Evolutionary conservation across 345 rosid genomes (phyloP).

Genomic region (Aquilaria malaccensis): DNA sequence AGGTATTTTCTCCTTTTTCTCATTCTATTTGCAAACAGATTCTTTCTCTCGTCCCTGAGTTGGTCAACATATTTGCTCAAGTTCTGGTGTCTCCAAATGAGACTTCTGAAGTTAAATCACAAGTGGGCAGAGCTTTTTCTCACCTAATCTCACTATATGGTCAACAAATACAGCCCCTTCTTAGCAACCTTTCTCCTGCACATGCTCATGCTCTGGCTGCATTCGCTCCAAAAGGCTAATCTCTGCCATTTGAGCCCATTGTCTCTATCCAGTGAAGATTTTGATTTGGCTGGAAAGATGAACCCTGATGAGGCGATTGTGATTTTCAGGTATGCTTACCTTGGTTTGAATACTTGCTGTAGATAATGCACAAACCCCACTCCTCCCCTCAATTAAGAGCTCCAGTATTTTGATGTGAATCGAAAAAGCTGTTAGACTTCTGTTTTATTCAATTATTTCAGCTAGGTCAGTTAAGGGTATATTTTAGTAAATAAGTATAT

Average conservation of each 20-base stretch:
- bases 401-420: too few species aligned
- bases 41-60: slow-evolving; percentile 68
- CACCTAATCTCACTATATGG: slow-evolving; percentile 77
- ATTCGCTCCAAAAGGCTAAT: slow-evolving; percentile 59
- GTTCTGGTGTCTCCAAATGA: slow-evolving; percentile 78
- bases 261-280: not conserved
- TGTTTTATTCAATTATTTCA: too few species aligned
- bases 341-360: too few species aligned
- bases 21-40: slow-evolving; percentile 36
- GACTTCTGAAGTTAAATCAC: slow-evolving; percentile 78
- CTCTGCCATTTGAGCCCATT: slow-evolving; percentile 4
- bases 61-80: slow-evolving; percentile 84
- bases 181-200: slow-evolving; percentile 62
- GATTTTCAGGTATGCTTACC: too few species aligned
- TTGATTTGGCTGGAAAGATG: too few species aligned
- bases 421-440: too few species aligned
- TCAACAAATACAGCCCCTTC: slow-evolving; percentile 78
- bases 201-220: slow-evolving; percentile 81
- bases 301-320: too few species aligned
- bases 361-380: too few species aligned
- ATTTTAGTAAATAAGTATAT: too few species aligned
- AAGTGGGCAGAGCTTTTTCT: slow-evolving; percentile 76
- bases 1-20: not conserved
- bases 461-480: too few species aligned
- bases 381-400: too few species aligned